These are phyloP conservation scores for Mentha longifolia DNA, from an alignment of 257 asterid species.

Conservation along the genomic window DNA sequence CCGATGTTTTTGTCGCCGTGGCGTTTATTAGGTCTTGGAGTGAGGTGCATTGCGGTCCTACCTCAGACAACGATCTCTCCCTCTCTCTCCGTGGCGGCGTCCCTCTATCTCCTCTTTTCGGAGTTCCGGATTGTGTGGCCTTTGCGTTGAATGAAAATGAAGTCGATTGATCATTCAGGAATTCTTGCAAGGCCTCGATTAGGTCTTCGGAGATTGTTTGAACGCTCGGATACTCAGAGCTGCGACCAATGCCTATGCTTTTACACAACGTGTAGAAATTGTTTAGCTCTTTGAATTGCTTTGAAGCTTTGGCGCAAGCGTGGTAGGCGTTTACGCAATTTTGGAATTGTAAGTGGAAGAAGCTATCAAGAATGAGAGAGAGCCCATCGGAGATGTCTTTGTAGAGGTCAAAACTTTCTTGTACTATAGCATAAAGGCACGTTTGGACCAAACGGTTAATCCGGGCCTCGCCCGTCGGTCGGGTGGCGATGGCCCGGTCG, in stretches of 20 bases:
- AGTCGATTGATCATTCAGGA: constrained; percentile 68
- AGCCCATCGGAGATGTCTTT: constrained; percentile 79
- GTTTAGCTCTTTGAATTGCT: constrained; percentile 65
- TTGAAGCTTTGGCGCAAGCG: constrained; percentile 63
- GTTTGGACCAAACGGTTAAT: constrained; percentile 53
- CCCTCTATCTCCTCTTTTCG: constrained; percentile 6
- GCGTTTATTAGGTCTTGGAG: constrained; percentile 73
- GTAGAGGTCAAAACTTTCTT: constrained; percentile 78
- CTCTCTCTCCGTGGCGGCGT: constrained; percentile 12
- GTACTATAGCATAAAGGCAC: constrained; percentile 60
- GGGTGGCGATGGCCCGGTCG: constrained; percentile 70
- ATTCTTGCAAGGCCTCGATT: constrained; percentile 70
- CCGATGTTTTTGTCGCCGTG: constrained; percentile 43
- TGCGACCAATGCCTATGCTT: constrained; percentile 67
- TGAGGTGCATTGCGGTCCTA: constrained; percentile 52
- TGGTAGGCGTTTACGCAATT: constrained; percentile 64
- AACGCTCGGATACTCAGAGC: constrained; percentile 67
- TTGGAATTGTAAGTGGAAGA: constrained; percentile 68
- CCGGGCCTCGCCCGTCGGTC: constrained; percentile 74
- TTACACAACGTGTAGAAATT: constrained; percentile 64
- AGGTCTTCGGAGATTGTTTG: constrained; percentile 66
- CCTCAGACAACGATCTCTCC: constrained; percentile 34
- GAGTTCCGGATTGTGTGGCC: constrained; percentile 14
- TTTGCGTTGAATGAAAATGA: constrained; percentile 49
- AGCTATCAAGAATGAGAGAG: constrained; percentile 61